Base-by-base conservation (phyloP, 1,284 basidiomycete species). In the Apiotrichum akiyoshidainum region DNA sequence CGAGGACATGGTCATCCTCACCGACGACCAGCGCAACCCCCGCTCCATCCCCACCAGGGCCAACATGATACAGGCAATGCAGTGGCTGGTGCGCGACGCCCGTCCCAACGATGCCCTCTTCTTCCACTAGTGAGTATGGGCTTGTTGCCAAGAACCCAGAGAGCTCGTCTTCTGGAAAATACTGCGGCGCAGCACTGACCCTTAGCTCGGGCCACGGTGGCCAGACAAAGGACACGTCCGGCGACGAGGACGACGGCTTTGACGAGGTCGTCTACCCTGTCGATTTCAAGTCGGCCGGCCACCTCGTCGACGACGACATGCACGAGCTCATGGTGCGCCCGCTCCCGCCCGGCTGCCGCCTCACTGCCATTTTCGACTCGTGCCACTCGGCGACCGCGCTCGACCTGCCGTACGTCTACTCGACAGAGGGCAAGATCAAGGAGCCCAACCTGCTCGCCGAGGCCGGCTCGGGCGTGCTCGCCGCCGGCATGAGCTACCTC, bases 1-100 rank as follows among this genome's bases (percentile, higher is more conserved):
- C 44, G 86, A 89, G 17, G 90, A 95, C 72, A 91, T 95, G 57
- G 90, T 95, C n/a, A 81, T 87, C 64, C 82, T 96, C 45, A 90
- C 62, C 16, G 93, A 96, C 69, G 85, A 92, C 68, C 73, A 85
- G 3, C 70, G 68, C 12, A 83, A 89, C 68, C 83, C 83, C 11
- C 81, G 84, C 47, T 83, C 85, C 70, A 78, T 80, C 34, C 92
- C 92, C 0, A 94, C 90, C 0, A 81, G 79, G 63, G 81, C 82
- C n/a, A 96, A 96, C 71, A 94, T 96, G 49, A 86, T 90, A 13
- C 75, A 80, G 57, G 92, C 87, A 1, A 93, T 94, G 89, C 83
- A 86, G 63, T 96, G 93, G 92, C 84, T 96, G n/a, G 89, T 93
- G 14, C 78, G 77, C 11, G 87, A 82, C 65, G 92, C 92, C 16